Evolutionary conservation across 2,329 filamentous ascomycete species (phyloP).

Genomic region (Pseudogymnoascus sp.): DNA sequence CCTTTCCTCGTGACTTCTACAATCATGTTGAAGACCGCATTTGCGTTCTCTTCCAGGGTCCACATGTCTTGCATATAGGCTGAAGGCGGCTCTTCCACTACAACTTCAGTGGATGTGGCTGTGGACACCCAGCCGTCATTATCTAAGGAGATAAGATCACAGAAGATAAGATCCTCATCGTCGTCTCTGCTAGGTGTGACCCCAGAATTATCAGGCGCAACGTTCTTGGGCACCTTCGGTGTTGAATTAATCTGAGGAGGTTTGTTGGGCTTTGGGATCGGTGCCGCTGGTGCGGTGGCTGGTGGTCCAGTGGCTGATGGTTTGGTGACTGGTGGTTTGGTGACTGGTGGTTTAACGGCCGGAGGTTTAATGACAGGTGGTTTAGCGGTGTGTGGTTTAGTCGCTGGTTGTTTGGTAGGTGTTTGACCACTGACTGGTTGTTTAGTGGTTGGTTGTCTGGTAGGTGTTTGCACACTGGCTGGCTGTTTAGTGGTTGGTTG

Average conservation of each 20-base stretch:
- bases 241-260: background rate
- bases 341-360: background rate
- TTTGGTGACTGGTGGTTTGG: background rate
- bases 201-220: background rate
- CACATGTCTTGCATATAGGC: conserved; percentile 1
- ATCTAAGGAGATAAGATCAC: background rate
- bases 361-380: background rate
- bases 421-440: background rate
- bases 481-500: background rate
- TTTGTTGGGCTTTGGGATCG: background rate
- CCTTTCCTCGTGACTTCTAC: background rate
- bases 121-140: background rate
- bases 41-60: background rate
- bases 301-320: background rate
- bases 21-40: background rate
- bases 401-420: background rate
- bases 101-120: background rate
- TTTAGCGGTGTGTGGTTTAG: background rate
- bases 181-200: no score
- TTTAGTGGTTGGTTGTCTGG: background rate
- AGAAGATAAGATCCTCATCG: background rate
- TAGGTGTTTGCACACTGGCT: no score
- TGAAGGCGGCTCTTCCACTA: background rate
- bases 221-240: background rate
- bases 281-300: background rate